Percentiles rank a stretch among this genome's conserved stretches.
Evolutionary conservation across 1,139 yeast genomes (phyloP).

Genomic region (Hyphopichia fennica): DNA sequence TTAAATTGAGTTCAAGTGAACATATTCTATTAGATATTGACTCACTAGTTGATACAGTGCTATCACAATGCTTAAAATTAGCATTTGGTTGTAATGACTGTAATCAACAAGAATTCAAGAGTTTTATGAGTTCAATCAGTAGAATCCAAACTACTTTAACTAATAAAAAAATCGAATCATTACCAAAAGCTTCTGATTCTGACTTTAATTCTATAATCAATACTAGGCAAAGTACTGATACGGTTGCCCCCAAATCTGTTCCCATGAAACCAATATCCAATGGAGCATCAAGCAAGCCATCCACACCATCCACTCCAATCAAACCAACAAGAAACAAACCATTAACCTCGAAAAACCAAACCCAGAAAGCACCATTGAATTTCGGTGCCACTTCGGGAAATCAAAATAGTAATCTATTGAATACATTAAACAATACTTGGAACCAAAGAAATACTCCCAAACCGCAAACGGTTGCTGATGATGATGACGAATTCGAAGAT

Average conservation of each 20-base stretch:
- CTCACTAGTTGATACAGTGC: conserved; percentile 33
- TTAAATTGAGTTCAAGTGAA: conserved; percentile 37
- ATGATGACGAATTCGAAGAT: conserved; percentile 23
- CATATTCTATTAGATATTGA: conserved; percentile 40
- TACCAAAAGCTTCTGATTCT: conserved; percentile 17
- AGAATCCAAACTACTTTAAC: conserved; percentile 30
- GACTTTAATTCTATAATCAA: conserved; percentile 33
- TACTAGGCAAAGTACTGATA: conserved; percentile 29
- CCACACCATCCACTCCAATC: neutral
- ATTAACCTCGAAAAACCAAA: conserved; percentile 12
- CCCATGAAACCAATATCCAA: conserved; percentile 4
- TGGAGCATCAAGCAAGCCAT: conserved; percentile 1
- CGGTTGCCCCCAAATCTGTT: conserved; percentile 19
- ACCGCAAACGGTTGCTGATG: neutral
- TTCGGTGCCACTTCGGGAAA: conserved; percentile 25
- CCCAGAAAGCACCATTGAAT: conserved; percentile 12
- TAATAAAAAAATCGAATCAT: conserved; percentile 27
- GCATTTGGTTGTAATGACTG: conserved; percentile 47
- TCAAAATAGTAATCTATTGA: conserved; percentile 17
- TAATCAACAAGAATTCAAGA: conserved; percentile 33
- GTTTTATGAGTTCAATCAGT: conserved; percentile 26
- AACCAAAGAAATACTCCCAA: conserved; percentile 4
- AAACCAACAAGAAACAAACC: conserved; percentile 7
- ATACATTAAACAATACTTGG: conserved; percentile 20
- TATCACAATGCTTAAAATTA: conserved; percentile 39